These are phyloP conservation scores for Trametes villosa DNA, from an alignment of 768 basidiomycete genomes.

Conservation along the genomic window DNA sequence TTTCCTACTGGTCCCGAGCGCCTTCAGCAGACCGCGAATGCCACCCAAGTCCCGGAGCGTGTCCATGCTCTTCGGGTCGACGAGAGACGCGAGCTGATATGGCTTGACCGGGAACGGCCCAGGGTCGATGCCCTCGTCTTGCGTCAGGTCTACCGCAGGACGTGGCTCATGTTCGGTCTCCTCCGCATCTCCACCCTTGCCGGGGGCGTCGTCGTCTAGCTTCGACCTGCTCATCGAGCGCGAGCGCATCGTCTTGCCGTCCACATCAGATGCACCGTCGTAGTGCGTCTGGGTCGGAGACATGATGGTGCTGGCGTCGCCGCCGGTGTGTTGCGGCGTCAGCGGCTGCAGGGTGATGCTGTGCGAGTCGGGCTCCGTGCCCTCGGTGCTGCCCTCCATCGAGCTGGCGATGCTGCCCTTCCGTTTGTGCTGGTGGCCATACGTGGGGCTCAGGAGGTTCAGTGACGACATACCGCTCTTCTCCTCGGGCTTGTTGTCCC, in stretches of 20 bases:
- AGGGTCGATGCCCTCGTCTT: slow-evolving; percentile 58
- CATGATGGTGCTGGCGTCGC: slow-evolving; percentile 39
- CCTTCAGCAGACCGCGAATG: slow-evolving; percentile 60
- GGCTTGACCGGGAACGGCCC: slow-evolving; percentile 79
- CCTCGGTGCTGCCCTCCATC: slow-evolving; percentile 56
- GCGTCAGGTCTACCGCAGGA: slow-evolving; percentile 36
- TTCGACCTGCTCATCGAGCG: slow-evolving; percentile 21
- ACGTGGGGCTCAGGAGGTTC: slow-evolving; percentile 48
- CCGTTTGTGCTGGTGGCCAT: slow-evolving; percentile 48
- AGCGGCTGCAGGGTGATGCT: slow-evolving; percentile 28
- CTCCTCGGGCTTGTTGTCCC: slow-evolving; percentile 71
- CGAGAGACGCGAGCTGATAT: slow-evolving; percentile 74
- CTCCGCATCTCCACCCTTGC: slow-evolving; percentile 3
- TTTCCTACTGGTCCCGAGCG: slow-evolving; percentile 70
- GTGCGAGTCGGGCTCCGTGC: slow-evolving; percentile 38
- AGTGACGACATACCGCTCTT: slow-evolving; percentile 56
- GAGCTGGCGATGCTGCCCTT: slow-evolving; percentile 62
- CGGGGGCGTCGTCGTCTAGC: slow-evolving; percentile 11
- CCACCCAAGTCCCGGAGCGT: slow-evolving; percentile 75
- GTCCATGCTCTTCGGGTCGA: slow-evolving; percentile 86
- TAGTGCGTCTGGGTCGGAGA: slow-evolving; percentile 45
- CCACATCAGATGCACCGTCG: slow-evolving; percentile 39
- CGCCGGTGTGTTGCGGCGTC: slow-evolving; percentile 37
- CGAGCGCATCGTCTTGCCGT: slow-evolving; percentile 27
- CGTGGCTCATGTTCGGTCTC: slow-evolving; percentile 29